Base-by-base conservation (phyloP, 768 basidiomycete species). In the Crepidotus variabilis region DNA sequence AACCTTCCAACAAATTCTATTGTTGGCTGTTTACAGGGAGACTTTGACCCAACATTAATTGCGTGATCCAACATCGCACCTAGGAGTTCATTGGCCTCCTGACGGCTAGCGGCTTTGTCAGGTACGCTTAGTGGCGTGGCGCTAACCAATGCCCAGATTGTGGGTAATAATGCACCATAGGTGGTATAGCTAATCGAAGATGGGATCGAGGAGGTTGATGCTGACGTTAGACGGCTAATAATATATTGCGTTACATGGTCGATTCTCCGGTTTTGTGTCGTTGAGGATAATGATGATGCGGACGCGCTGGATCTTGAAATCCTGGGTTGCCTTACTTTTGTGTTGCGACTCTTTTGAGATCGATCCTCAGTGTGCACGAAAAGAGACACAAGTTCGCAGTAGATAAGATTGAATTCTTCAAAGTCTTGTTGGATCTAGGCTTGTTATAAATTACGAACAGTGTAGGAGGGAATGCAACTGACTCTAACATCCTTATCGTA, bases 1-100 rank as follows among this genome's bases (percentile, higher is more conserved):
- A 94, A 69, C 13, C 86, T 75, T 23, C 81, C 83, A 20, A 96
- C 67, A 69, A 97, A 96, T 61, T 89, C 87, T 47, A 91, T 75
- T 6, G 89, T 87, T 24, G 79, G 60, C 52, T 77, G 73, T 71
- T 94, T 93, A 36, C 82, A 78, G 8, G 78, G 75, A 13, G 88
- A 86, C 50, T 76, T 82, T 16, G 87, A 83, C 0, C 80, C 71
- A 1, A 78, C 72, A 58, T 80, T 80, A 11, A 78, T 69, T 0
- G 87, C 83, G 64, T 96, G 92, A 23, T 86, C 81, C 22, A 93
- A 67, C 2, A 81, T 74, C 7, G 87, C 87, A 22, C 68, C 67
- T 20, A 86, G 71, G 50, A 88, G 75, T 55, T 71, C 65, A 51
- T 60, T 57, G 11, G 60, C 58, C 50, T 63, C 56, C 14, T 59